Conservation (phyloP, 371 early-diverging fungal species). For the Mucor circinelloides region DNA sequence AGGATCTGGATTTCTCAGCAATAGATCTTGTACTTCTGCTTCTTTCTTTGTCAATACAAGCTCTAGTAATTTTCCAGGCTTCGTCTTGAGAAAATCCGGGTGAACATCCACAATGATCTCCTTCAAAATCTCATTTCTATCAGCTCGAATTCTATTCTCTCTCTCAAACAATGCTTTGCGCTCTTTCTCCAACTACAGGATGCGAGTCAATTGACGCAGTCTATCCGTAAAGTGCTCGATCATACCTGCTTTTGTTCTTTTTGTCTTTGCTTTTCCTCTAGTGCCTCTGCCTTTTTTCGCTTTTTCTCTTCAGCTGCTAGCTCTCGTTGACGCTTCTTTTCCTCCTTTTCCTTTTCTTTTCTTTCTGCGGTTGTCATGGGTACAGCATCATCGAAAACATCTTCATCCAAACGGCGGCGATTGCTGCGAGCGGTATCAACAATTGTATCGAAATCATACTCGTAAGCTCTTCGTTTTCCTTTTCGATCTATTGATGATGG, state of each 20-base stretch:
- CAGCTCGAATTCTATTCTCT: slow-evolving; percentile 39
- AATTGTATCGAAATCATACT: background rate
- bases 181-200: slow-evolving; percentile 43
- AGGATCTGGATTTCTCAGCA: slow-evolving; percentile 7
- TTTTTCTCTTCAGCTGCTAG: slow-evolving; percentile 24
- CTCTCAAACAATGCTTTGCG: slow-evolving; percentile 34
- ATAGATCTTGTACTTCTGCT: slow-evolving; percentile 23
- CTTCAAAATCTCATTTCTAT: slow-evolving; percentile 42
- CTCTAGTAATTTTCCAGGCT: slow-evolving; percentile 40
- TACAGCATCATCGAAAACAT: background rate
- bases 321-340: slow-evolving; percentile 9
- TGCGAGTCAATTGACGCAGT: background rate
- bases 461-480: slow-evolving; percentile 3
- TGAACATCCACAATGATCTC: slow-evolving; percentile 64
- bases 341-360: slow-evolving; percentile 8
- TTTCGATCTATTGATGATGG: slow-evolving; percentile 1
- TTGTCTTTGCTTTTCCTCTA: slow-evolving; percentile 28
- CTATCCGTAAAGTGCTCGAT: background rate
- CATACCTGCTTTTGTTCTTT: slow-evolving; percentile 21
- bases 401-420: background rate
- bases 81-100: slow-evolving; percentile 22
- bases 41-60: slow-evolving; percentile 35
- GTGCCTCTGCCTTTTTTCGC: slow-evolving; percentile 5
- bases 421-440: background rate
- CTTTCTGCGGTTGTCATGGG: background rate